Conservation (phyloP, 495 filamentous ascomycete genomes). For the Neurospora sp. region DNA sequence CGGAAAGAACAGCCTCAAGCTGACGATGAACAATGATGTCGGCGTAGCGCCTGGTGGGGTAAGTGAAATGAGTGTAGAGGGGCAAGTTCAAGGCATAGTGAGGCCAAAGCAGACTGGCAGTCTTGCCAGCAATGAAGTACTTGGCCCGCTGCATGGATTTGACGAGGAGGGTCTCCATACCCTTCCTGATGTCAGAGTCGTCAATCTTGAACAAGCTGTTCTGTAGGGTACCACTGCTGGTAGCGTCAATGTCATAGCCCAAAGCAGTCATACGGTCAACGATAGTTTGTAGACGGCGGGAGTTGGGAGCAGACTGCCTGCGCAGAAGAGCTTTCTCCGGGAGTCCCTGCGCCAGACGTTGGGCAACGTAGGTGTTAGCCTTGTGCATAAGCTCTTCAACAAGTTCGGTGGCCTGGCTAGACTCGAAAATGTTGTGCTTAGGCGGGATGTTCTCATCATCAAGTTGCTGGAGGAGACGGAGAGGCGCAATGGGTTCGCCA, state of each 20-base stretch:
- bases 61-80: conserved; percentile 95
- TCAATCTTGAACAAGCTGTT: conserved; percentile 87
- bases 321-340: conserved; percentile 91
- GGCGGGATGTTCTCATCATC: conserved; percentile 98
- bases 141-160: conserved; percentile 96
- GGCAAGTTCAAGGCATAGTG: conserved; percentile 92
- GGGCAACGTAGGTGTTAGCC: conserved; percentile 78
- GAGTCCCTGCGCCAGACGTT: conserved; percentile 66
- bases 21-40: conserved; percentile 95
- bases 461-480: conserved; percentile 84
- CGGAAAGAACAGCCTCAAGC: conserved; percentile 76
- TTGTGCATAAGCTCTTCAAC: conserved; percentile 92
- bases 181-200: conserved; percentile 81
- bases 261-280: conserved; percentile 86
- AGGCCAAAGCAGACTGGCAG: conserved; percentile 58
- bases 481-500: conserved; percentile 64
- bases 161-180: conserved; percentile 89
- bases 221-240: conserved; percentile 82
- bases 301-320: conserved; percentile 73
- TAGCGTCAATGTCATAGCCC: conserved; percentile 77
- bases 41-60: conserved; percentile 87
- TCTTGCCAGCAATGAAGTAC: conserved; percentile 75
- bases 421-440: conserved; percentile 91
- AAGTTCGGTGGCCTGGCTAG: conserved; percentile 77
- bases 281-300: conserved; percentile 80